These are phyloP conservation scores for Elsinoe ampelina DNA, from an alignment of 2,329 filamentous ascomycete species.

Conservation along the genomic window DNA sequence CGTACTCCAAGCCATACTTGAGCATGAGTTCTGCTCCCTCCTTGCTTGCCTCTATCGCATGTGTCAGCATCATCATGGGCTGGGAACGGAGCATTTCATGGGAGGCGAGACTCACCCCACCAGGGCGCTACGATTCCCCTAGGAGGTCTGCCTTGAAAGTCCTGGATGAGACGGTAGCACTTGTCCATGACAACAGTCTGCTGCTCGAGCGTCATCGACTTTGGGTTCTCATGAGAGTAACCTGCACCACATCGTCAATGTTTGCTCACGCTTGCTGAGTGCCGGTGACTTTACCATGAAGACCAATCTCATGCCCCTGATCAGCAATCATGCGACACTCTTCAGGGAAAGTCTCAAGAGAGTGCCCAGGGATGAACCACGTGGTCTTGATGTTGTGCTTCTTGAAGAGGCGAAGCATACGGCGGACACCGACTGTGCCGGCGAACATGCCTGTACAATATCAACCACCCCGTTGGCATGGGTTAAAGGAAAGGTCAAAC, in stretches of 20 bases:
- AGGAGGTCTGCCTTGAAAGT: slow-evolving; percentile 62
- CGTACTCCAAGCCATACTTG: slow-evolving; percentile 60
- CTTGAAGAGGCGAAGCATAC: slow-evolving; percentile 60
- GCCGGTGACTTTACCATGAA: slow-evolving; percentile 27
- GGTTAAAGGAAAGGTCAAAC: slow-evolving; percentile 20
- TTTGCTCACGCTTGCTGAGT: too few relatives aligned
- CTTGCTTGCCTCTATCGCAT: slow-evolving; percentile 24
- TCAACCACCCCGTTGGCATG: slow-evolving; percentile 7
- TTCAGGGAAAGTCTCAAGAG: slow-evolving; percentile 57
- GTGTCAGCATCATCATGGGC: not conserved
- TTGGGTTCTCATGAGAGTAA: slow-evolving; percentile 66
- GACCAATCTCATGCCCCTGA: slow-evolving; percentile 54
- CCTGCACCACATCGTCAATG: slow-evolving; percentile 22
- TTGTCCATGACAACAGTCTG: slow-evolving; percentile 67
- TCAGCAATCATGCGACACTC: slow-evolving; percentile 54
- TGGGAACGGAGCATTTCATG: slow-evolving; percentile 33
- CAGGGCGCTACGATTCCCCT: slow-evolving; percentile 64
- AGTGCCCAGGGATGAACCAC: slow-evolving; percentile 57
- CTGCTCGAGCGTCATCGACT: slow-evolving; percentile 63
- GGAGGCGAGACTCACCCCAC: slow-evolving; percentile 19
- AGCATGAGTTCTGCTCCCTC: slow-evolving; percentile 58
- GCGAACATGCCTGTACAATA: slow-evolving; percentile 50
- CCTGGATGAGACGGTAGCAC: slow-evolving; percentile 60
- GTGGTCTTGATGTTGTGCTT: slow-evolving; percentile 64
- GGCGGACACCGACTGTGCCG: slow-evolving; percentile 55